Conservation (phyloP, 129 eudicot species). For the Centrapalus pauciflorus region DNA sequence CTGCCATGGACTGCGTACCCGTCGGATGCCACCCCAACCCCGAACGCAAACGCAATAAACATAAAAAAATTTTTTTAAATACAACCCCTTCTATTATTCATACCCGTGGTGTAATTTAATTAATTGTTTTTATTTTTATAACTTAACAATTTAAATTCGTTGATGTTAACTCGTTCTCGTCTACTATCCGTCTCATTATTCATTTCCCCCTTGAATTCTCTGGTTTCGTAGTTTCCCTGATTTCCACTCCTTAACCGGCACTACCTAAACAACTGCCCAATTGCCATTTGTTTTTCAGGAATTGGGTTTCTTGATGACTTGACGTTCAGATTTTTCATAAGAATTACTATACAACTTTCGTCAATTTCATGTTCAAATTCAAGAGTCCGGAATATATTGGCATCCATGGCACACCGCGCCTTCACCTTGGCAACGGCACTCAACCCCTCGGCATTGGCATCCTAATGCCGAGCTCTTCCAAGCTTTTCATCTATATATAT, state of each 20-base stretch:
- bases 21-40: too few species aligned
- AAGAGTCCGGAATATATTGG: not conserved
- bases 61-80: too few species aligned
- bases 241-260: conserved; percentile 11
- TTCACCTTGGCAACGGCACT: too few species aligned
- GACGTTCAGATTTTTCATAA: conserved; percentile 8
- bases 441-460: too few species aligned
- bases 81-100: too few species aligned
- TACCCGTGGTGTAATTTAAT: too few species aligned
- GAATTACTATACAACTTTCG: conserved; percentile 3
- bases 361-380: conserved; percentile 6
- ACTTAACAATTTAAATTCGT: not conserved
- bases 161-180: conserved; percentile 32
- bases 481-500: too few species aligned
- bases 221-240: conserved; percentile 5
- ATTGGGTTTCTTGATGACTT: conserved; percentile 26
- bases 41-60: too few species aligned
- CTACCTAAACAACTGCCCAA: not conserved
- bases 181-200: conserved; percentile 8
- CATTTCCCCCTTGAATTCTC: conserved; percentile 30
- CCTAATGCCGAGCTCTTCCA: too few species aligned
- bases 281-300: conserved; percentile 10
- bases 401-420: too few species aligned
- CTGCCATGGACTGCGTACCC: too few species aligned
- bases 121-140: too few species aligned